Base-by-base conservation (phyloP, 2,329 filamentous ascomycete species). In the Ophiocordyceps camponoti-floridani region DNA sequence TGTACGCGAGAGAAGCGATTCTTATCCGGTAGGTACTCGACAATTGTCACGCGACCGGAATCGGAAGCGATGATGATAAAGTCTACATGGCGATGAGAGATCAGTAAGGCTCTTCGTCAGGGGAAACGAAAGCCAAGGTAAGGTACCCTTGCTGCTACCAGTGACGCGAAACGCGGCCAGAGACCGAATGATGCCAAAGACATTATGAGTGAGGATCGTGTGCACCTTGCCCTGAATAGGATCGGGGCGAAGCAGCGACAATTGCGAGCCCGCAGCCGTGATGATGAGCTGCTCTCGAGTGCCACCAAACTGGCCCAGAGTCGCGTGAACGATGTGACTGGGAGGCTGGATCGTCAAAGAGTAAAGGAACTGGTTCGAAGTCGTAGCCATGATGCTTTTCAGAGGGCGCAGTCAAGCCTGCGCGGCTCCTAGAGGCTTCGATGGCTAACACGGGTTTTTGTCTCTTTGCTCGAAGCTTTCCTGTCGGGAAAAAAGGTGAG, bases 331-430 rank as follows among this genome's bases (percentile, higher is more conserved):
- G 57, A 94, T 79, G 48, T 86, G 83, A 52, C 87, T 88, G 31
- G 91, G 85, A 54, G 85, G 82, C 66, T 95, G 87, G 58, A 99
- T 81, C 54, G 91, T 96, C 68, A 98, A 73, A 57, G 86, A 91
- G 69, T 98, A 98, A 68, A 98, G 80, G 63, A 95, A 95, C 86
- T 95, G 94, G 62, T 89, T 89, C 52, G 88, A 95, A 49, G 89
- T 95, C 61, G 88, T 94, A 69, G 91, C 89, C 91, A 96, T 96
- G 60, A 59, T 73, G 59, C 57, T 63, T 58, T 18, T 58, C 57
- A 58, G 57, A 62, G 57, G 58, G 63, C 66, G 66, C 67, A 68
- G 66, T 59, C 58, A 53, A 65, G 65, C 66, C 68, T 67, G 68
- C 66, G 64, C 65, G 65, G 66, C 44, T 37, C 14, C 41, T 18